Evolutionary conservation across 768 basidiomycete species (phyloP).

Genomic region (Tulasnella sp.): DNA sequence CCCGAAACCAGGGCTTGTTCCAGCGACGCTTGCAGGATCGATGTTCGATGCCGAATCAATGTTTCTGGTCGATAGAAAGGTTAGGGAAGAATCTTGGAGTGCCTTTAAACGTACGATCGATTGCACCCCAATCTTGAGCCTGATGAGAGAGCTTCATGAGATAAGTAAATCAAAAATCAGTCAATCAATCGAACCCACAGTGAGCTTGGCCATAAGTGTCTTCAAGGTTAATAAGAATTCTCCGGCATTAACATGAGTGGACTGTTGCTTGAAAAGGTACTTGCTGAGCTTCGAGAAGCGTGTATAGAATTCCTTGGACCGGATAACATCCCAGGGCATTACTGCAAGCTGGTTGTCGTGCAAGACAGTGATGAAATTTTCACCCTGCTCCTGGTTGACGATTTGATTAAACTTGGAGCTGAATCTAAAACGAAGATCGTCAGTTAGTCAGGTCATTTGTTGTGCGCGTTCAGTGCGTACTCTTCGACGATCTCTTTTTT

Average conservation of each 20-base stretch:
- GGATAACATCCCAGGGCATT: constrained; percentile 22
- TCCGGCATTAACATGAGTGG: constrained; percentile 12
- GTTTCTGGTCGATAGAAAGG: neutral
- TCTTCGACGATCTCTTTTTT: constrained; percentile 56
- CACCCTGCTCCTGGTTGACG: constrained; percentile 7
- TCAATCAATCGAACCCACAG: neutral
- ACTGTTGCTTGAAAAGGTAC: constrained; percentile 5
- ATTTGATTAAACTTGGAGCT: constrained; percentile 17
- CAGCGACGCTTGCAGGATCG: neutral
- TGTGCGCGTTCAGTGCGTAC: constrained; percentile 39
- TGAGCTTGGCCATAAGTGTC: constrained; percentile 26
- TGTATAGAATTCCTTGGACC: constrained; percentile 21
- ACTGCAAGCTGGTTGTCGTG: constrained; percentile 13
- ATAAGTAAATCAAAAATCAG: neutral
- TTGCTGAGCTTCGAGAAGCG: constrained; percentile 10
- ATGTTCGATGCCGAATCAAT: neutral
- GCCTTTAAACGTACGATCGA: constrained; percentile 13
- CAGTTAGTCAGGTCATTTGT: too few relatives aligned
- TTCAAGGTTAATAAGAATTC: constrained; percentile 23
- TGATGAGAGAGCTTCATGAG: neutral
- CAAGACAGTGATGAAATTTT: constrained; percentile 23
- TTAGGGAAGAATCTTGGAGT: too few relatives aligned
- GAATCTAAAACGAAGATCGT: neutral
- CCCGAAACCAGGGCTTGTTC: neutral
- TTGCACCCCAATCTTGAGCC: constrained; percentile 25